Conservation (phyloP, 768 basidiomycete species). For the Boletellus sp. region DNA sequence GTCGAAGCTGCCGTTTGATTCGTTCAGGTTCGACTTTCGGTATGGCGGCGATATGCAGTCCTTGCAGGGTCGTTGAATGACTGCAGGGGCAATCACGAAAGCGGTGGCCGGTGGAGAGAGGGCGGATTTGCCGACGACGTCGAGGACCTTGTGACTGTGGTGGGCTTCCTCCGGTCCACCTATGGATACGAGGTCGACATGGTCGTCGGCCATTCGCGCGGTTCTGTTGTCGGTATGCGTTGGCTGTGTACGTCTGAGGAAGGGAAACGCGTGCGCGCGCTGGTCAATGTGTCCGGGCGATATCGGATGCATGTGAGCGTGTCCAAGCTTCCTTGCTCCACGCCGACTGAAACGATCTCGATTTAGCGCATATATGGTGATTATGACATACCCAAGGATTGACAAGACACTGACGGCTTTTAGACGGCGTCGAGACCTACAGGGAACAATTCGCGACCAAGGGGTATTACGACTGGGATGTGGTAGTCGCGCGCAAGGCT, state of each 20-base stretch:
- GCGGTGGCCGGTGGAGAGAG: constrained; percentile 60
- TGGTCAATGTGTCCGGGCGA: constrained; percentile 73
- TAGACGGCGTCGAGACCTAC: constrained; percentile 36
- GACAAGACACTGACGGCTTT: constrained; percentile 2
- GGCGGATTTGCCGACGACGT: constrained; percentile 59
- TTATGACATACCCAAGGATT: neutral
- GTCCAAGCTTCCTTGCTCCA: neutral
- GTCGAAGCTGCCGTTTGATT: constrained; percentile 62
- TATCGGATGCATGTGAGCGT: constrained; percentile 73
- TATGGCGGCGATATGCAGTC: constrained; percentile 31
- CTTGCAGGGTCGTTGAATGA: constrained; percentile 1
- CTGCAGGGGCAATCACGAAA: constrained; percentile 73
- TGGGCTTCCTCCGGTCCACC: constrained; percentile 50
- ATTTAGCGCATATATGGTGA: constrained; percentile 30
- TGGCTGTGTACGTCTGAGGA: constrained; percentile 68
- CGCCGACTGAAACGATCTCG: constrained; percentile 1
- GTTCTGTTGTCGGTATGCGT: constrained; percentile 59
- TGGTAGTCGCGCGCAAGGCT: constrained; percentile 62
- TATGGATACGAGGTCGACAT: constrained; percentile 69
- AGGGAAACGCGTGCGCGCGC: constrained; percentile 52
- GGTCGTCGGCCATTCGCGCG: constrained; percentile 77
- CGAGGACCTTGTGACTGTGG: constrained; percentile 63
- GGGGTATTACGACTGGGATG: constrained; percentile 61
- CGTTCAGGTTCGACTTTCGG: constrained; percentile 87
- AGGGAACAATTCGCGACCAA: constrained; percentile 48